Evolutionary conservation across 768 basidiomycete genomes (phyloP).

Genomic region (Termitomyces sp.): DNA sequence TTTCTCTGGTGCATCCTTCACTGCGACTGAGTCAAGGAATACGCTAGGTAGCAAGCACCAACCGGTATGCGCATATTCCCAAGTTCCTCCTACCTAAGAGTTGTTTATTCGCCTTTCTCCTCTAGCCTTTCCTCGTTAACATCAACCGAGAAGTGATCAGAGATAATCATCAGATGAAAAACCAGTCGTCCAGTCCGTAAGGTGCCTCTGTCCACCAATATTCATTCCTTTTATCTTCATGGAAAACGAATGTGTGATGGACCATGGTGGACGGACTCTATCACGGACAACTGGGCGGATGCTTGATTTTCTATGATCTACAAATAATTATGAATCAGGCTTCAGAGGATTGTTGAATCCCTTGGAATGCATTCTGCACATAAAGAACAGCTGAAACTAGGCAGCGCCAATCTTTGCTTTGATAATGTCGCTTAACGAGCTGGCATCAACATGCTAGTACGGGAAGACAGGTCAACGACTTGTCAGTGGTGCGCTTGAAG

Average conservation of each 20-base stretch:
- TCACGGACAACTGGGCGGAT: neutral
- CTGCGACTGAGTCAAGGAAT: neutral
- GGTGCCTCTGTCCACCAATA: neutral
- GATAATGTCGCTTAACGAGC: neutral
- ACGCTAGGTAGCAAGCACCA: neutral
- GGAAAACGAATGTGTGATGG: neutral
- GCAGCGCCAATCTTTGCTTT: neutral
- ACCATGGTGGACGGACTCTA: neutral
- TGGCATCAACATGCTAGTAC: neutral
- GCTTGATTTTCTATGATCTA: neutral
- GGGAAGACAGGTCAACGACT: neutral
- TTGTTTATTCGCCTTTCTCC: neutral
- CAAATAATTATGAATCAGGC: no score
- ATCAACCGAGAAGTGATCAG: constrained; percentile 6
- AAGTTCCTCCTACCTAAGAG: neutral
- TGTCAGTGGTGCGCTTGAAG: neutral
- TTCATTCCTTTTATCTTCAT: neutral
- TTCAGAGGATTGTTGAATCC: neutral
- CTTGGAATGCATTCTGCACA: no score
- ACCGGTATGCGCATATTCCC: neutral
- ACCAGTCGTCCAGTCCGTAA: neutral
- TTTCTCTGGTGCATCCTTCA: constrained; percentile 4
- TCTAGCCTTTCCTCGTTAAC: constrained; percentile 11
- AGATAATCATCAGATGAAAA: neutral
- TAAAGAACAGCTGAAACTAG: neutral